phyloP scores from a whole-genome alignment of 2,329 filamentous ascomycete genomes.

The Neopestalotiopsis rosae region DNA sequence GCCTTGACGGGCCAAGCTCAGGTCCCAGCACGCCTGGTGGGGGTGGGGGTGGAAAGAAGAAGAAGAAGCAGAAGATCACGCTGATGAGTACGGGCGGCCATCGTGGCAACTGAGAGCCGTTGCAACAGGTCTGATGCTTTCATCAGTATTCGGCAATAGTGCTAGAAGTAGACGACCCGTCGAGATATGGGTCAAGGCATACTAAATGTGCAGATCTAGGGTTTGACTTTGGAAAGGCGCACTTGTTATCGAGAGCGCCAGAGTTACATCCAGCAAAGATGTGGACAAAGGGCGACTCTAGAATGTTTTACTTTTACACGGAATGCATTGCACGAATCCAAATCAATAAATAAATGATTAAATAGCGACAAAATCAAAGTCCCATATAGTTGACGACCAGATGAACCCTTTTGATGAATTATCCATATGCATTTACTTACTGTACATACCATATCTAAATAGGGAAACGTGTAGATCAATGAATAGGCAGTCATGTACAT shows the following conservation, averaged over 20 bases:
- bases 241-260: not conserved
- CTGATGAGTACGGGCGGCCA: slow-evolving; percentile 72
- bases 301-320: not conserved
- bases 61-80: slow-evolving; percentile 76
- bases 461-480: no score
- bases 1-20: slow-evolving; percentile 38
- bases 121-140: not conserved
- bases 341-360: not conserved
- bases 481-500: no score
- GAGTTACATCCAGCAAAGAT: not conserved
- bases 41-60: slow-evolving; percentile 54
- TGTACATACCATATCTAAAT: no score
- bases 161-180: not conserved
- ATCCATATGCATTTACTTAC: not conserved
- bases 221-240: not conserved
- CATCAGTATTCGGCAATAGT: not conserved
- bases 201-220: not conserved
- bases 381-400: not conserved
- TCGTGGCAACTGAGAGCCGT: slow-evolving; percentile 30
- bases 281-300: not conserved
- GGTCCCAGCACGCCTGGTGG: slow-evolving; percentile 26
- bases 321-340: not conserved
- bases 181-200: not conserved
- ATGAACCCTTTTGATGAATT: not conserved
- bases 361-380: not conserved